Conservation (phyloP, 139 green algal species). For the Pleodorina starrii region DNA sequence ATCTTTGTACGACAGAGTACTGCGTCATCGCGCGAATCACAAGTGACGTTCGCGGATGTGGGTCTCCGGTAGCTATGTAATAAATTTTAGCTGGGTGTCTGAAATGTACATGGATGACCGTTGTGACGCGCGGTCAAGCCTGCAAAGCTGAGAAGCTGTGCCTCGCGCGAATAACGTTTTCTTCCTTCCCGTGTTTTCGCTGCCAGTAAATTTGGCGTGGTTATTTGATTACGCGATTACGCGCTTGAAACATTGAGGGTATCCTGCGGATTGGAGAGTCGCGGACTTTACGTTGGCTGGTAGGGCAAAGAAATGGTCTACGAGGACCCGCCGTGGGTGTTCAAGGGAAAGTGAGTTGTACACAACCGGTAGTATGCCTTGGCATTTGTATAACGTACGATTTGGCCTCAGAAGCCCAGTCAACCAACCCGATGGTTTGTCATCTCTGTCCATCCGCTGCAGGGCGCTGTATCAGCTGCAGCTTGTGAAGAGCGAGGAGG, state of each 20-base stretch:
- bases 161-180: neutral
- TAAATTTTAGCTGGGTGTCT: neutral
- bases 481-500: conserved; percentile 81
- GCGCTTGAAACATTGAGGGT: neutral
- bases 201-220: neutral
- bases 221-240: neutral
- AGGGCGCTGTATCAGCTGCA: conserved; percentile 92
- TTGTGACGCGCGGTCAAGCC: neutral
- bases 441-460: neutral
- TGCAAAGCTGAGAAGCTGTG: neutral
- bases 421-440: neutral
- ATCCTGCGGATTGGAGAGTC: neutral
- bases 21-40: neutral
- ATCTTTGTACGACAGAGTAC: conserved; percentile 4
- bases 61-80: neutral
- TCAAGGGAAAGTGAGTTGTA: conserved; percentile 73
- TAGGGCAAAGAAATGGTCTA: conserved; percentile 74
- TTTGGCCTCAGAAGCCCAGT: neutral
- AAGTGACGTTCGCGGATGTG: neutral
- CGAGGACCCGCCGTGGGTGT: conserved; percentile 79
- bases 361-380: neutral
- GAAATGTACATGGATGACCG: neutral
- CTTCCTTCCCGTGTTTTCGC: too few species aligned
- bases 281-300: neutral
- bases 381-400: neutral